These are phyloP conservation scores for Globisporangium cylindrosporum DNA, from an alignment of 352 stramenopile species.

Conservation along the genomic window DNA sequence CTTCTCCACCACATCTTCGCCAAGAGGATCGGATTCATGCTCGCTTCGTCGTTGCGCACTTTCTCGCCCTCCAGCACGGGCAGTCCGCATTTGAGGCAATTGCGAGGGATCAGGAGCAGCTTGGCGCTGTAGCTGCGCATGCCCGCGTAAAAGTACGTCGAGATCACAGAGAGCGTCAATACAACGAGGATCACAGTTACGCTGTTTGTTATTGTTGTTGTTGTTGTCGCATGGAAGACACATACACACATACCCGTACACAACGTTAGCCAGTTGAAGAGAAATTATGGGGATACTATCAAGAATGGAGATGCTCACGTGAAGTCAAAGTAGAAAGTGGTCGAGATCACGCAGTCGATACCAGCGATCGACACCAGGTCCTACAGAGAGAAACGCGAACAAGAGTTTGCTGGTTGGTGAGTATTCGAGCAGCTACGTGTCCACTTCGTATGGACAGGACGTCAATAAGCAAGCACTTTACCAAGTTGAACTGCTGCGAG, in stretches of 20 bases:
- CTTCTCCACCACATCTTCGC: conserved; percentile 43
- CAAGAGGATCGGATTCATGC: conserved; percentile 47
- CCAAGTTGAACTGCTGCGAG: conserved; percentile 74
- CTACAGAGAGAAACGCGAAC: conserved; percentile 20
- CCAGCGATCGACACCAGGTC: conserved; percentile 69
- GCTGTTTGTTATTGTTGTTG: conserved; percentile 18
- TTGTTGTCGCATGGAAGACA: background rate
- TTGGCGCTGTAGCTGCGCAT: conserved; percentile 65
- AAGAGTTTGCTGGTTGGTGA: background rate
- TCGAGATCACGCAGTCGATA: conserved; percentile 72
- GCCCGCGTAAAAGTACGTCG: conserved; percentile 59
- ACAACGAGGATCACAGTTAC: conserved; percentile 53
- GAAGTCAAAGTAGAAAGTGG: conserved; percentile 77
- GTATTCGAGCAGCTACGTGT: background rate
- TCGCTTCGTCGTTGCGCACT: conserved; percentile 52
- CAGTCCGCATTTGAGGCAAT: conserved; percentile 60
- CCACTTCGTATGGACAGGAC: background rate
- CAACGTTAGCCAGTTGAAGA: background rate
- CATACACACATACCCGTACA: background rate
- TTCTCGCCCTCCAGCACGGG: conserved; percentile 56
- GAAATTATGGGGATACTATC: background rate
- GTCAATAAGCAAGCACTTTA: conserved; percentile 14
- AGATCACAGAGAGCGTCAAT: conserved; percentile 45
- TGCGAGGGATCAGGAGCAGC: conserved; percentile 64
- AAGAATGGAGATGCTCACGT: conserved; percentile 28